phyloP scores from a whole-genome alignment of 2,329 filamentous ascomycete genomes.

The Pleoardoris graminearum region DNA sequence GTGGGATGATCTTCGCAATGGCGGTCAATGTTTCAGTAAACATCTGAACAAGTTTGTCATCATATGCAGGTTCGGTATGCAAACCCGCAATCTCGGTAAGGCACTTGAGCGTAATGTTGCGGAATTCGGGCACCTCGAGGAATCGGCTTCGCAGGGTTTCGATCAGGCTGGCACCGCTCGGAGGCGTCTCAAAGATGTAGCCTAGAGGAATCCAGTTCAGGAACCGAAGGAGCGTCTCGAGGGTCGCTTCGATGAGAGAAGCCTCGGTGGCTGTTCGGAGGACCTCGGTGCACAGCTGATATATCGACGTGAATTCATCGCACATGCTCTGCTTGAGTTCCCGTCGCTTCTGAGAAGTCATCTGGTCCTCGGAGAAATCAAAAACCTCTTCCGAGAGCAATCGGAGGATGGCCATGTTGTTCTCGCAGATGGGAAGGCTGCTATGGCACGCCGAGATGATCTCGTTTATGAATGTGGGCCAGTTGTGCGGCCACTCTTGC shows the following conservation, averaged over 20 bases:
- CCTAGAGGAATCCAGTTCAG: conserved; percentile 99
- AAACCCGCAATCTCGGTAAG: conserved; percentile 95
- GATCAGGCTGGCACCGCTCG: conserved; percentile 67
- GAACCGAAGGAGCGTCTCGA: conserved; percentile 93
- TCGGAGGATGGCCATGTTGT: conserved; percentile 98
- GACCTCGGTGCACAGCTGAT: conserved; percentile 95
- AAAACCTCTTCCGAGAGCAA: conserved; percentile 97
- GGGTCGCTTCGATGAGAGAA: conserved; percentile 90
- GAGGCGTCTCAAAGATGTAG: conserved; percentile 95
- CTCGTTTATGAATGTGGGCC: conserved; percentile 99
- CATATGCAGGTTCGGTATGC: conserved; percentile 83
- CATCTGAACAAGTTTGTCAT: conserved; percentile 96
- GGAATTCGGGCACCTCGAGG: conserved; percentile 89
- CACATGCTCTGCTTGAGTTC: conserved; percentile 99
- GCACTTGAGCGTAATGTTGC: conserved; percentile 94
- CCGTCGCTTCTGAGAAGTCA: conserved; percentile 97
- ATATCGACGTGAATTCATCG: conserved; percentile 97
- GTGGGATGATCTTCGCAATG: conserved; percentile 89
- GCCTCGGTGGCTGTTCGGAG: conserved; percentile 85
- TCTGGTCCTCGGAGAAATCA: conserved; percentile 97
- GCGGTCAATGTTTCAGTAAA: conserved; percentile 95
- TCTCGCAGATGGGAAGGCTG: conserved; percentile 96
- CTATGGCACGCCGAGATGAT: conserved; percentile 96
- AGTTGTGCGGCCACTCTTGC: conserved; percentile 99
- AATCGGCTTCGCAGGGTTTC: conserved; percentile 92